phyloP scores from a whole-genome alignment of 2,329 filamentous ascomycete species.

The Penicillium sp. region DNA sequence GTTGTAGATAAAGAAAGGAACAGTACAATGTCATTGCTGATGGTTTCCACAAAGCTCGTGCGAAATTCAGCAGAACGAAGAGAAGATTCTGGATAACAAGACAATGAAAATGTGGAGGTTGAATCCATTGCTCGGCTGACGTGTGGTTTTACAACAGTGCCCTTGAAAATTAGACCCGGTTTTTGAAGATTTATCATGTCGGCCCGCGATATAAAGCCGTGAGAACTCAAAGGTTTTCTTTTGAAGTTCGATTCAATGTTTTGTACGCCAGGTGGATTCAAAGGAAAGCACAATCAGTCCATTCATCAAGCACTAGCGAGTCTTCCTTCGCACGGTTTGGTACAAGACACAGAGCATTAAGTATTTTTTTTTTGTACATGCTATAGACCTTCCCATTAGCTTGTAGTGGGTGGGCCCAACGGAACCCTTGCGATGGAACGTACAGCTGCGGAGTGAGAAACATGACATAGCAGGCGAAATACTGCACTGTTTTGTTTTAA shows the following conservation, averaged over 20 bases:
- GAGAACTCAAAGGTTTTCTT: background rate
- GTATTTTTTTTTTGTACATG: background rate
- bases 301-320: background rate
- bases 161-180: background rate
- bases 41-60: background rate
- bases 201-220: too few species aligned
- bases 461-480: background rate
- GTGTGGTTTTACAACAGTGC: background rate
- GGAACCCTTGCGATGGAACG: background rate
- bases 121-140: too few species aligned
- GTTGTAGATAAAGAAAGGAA: background rate
- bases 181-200: background rate
- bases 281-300: too few species aligned
- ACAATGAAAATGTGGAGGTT: background rate
- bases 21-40: background rate
- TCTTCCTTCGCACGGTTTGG: background rate
- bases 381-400: background rate
- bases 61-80: background rate
- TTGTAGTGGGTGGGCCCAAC: background rate
- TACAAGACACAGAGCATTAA: background rate
- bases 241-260: background rate
- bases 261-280: background rate
- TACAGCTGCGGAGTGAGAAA: background rate
- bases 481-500: too few species aligned
- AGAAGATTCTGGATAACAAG: background rate